These are phyloP conservation scores for Breviolum minutum DNA, from an alignment of 73 alveolate species.

Conservation along the genomic window DNA sequence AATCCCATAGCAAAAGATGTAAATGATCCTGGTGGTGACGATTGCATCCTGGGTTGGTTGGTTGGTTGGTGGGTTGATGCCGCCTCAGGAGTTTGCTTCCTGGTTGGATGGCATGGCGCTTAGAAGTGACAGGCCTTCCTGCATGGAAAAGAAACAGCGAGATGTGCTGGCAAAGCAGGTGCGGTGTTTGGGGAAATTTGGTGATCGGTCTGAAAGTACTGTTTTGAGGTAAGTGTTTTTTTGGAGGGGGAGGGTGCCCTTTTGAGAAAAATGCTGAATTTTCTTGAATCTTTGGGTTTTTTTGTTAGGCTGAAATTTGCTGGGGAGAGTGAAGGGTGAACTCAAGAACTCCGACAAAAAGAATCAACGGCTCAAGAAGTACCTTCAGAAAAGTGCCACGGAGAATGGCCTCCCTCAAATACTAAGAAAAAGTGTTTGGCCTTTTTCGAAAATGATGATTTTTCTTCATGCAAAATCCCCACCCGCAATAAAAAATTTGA, in stretches of 20 bases:
- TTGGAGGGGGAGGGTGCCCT: background rate
- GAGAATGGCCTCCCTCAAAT: no score
- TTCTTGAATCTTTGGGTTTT: no score
- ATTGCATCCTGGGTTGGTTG: no score
- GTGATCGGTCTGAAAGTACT: no score
- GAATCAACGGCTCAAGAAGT: background rate
- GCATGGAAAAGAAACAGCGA: background rate
- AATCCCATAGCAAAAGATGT: background rate
- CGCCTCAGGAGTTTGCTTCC: conserved; percentile 12
- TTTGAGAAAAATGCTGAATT: no score
- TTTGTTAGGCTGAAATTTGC: no score
- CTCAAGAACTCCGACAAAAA: no score
- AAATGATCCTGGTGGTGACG: background rate
- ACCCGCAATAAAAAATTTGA: background rate
- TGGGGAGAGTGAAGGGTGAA: no score
- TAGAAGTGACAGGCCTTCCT: conserved; percentile 5
- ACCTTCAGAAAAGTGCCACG: background rate
- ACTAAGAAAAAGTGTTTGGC: no score
- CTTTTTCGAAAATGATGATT: background rate
- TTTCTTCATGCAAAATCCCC: no score
- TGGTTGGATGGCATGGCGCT: conserved; percentile 51
- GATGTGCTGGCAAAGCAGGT: conserved; percentile 46
- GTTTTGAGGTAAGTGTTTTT: background rate
- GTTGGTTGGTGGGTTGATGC: no score
- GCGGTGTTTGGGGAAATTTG: background rate